Evolutionary conservation across 1,139 yeast genomes (phyloP), one percentile per base, ranked within the genome.

Genomic region (Hemisphaericaspora lyxosophila): DNA sequence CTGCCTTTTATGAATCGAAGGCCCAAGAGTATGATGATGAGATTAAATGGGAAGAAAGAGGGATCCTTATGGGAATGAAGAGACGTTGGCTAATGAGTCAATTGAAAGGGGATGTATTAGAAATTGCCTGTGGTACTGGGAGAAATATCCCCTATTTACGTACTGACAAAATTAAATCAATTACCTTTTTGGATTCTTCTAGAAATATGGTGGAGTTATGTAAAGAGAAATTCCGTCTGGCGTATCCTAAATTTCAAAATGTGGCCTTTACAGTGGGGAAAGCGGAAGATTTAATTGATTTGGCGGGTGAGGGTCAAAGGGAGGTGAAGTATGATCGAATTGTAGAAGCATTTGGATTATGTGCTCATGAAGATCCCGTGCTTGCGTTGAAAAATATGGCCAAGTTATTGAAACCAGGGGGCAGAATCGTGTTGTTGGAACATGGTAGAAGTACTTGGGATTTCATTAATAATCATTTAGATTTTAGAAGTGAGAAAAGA

Each of bases 51-150:
- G 98, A 92, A 67, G 98, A 92, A 57, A 65, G 82, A 38, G 77
- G 87, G 36, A 80, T 94, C 44, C 74, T 86, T 34, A 79, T 92
- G 76, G 95, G 96, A 31, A 73, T 77, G 48, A 80, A 89, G 63
- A 77, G 99, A 52, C 80, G 80, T 50, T 85, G 95, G 86, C 65
- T 88, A 34, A 85, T 86, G 88, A 75, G 73, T 34, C 85, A 87
- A 45, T 75, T 85, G 36, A 63, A 69, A 43, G 97, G 97, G 20
- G 96, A 89, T 56, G 97, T 89, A 1, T 67, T 92, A 43, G 98
- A 94, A 61, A 92, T 90, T 13, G 85, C 97, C 0, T 87, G 96
- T 56, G 98, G 98, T 40, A 92, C 98, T 0, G 98, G 98, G 4
- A 75, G 98, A 59, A 92, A 92, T 55, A 75, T 90, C 43, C 81